Base-by-base conservation (phyloP, 345 rosid species). In the Arabis alpina region DNA sequence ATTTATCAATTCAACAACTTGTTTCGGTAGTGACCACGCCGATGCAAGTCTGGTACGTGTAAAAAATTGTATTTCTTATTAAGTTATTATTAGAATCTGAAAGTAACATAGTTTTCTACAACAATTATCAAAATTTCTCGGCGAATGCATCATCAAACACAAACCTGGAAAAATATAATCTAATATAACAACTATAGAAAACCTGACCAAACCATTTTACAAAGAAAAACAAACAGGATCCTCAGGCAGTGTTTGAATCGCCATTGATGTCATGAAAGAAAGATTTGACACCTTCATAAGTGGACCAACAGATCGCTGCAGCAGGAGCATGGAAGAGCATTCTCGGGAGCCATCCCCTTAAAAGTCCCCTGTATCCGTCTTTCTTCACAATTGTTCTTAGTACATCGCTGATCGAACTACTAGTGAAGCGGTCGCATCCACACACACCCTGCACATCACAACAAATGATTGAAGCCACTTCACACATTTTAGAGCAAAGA, bases 351-450 rank as follows among this genome's bases (percentile, higher is more conserved):
- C 92, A 87, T 41, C 96, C 89, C 60, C 96, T 78, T 78, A 87
- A 28, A 0, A 89, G 83, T 45, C 88, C 96, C 10, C 77, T 30
- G 70, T 84, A 85, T 15, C 90, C 92, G 37, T 87, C 86, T 37
- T 80, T 84, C 58, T 73, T 76, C 66, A 82, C 82, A 1, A 87
- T 79, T 0, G 79, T 69, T 56, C 60, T 57, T 3, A 80, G 48
- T 23, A 89, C 90, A 76, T 81, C 58, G 25, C 84, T 76, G 0
- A 84, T 92, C 14, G 93, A 88, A 61, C 84, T 58, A 8, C 77
- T 82, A 72, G 77, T 80, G 69, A 88, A 94, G 71, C 98, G 84
- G 78, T 87, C 99, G 6, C 99, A 94, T 68, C 99, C 98, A 32
- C 99, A 94, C 15, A 94, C 92, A 69, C 99, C 99, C 98, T 94